Conservation (phyloP, 2,329 filamentous ascomycete species). For the Cladorrhinum sp. region DNA sequence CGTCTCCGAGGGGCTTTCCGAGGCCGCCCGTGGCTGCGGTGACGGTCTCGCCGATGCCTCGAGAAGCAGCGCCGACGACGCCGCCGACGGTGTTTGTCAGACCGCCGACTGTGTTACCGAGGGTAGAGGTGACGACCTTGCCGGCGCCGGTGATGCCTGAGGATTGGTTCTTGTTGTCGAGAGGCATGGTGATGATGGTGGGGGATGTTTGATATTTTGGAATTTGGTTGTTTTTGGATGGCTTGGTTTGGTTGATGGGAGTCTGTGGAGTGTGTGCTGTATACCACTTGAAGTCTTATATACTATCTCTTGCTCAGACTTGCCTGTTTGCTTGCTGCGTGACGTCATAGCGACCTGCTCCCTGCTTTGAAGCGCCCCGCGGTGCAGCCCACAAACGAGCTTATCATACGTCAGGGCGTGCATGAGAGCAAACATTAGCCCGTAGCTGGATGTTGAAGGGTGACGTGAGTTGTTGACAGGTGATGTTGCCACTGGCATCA, state of each 20-base stretch:
- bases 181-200: constrained; percentile 19
- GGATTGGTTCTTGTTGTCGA: constrained; percentile 25
- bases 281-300: too few relatives aligned
- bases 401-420: neutral
- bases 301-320: neutral
- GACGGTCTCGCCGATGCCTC: constrained; percentile 56
- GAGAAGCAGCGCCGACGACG: constrained; percentile 47
- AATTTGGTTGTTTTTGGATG: neutral
- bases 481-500: neutral
- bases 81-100: constrained; percentile 34
- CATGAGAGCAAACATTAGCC: neutral
- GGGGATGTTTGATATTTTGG: neutral
- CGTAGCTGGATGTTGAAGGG: neutral
- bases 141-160: constrained; percentile 28
- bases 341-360: neutral
- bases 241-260: neutral
- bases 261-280: neutral
- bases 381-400: neutral
- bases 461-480: neutral
- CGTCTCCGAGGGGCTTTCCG: constrained; percentile 55
- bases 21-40: constrained; percentile 51
- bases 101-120: constrained; percentile 33
- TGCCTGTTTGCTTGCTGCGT: neutral
- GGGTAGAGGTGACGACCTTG: constrained; percentile 30
- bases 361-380: neutral